These are phyloP conservation scores for Iris pallida DNA, from an alignment of 116 monocot species.

Conservation along the genomic window DNA sequence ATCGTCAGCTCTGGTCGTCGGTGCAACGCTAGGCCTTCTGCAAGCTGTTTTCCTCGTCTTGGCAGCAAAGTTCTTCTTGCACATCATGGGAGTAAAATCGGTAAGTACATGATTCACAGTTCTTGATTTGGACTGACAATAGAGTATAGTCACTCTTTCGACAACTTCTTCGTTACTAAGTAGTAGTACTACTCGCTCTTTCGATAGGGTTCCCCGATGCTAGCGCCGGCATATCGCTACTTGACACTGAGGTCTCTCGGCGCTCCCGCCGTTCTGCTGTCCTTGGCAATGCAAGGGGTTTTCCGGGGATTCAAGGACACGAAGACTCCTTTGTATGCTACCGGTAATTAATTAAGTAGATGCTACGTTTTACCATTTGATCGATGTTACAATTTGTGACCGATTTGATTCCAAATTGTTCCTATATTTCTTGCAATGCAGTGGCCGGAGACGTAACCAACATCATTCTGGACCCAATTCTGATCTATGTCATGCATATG, in stretches of 20 bases:
- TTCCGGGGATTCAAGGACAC: constrained; percentile 89
- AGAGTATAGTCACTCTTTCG: too few species aligned
- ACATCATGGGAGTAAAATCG: constrained; percentile 80
- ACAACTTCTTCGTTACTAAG: neutral
- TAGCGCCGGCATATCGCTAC: constrained; percentile 59
- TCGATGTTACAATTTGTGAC: too few species aligned
- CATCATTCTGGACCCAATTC: constrained; percentile 54
- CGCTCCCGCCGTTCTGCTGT: constrained; percentile 74
- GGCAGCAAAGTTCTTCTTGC: constrained; percentile 49
- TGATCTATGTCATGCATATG: constrained; percentile 42
- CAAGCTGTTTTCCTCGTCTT: constrained; percentile 53
- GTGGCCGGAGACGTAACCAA: constrained; percentile 51
- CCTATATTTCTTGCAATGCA: constrained; percentile 18
- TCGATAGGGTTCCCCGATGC: constrained; percentile 65
- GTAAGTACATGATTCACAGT: constrained; percentile 36
- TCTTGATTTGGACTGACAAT: too few species aligned
- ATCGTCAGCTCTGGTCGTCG: constrained; percentile 75
- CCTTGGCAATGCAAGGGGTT: constrained; percentile 84
- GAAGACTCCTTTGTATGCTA: constrained; percentile 73
- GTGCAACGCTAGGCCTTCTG: constrained; percentile 61
- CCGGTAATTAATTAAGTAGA: constrained; percentile 33
- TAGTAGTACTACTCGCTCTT: neutral
- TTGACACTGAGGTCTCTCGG: constrained; percentile 67
- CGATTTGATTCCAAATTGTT: neutral
- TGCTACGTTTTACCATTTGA: too few species aligned